Base-by-base conservation (phyloP, 106 monocot genomes). In the Acorus calamus region DNA sequence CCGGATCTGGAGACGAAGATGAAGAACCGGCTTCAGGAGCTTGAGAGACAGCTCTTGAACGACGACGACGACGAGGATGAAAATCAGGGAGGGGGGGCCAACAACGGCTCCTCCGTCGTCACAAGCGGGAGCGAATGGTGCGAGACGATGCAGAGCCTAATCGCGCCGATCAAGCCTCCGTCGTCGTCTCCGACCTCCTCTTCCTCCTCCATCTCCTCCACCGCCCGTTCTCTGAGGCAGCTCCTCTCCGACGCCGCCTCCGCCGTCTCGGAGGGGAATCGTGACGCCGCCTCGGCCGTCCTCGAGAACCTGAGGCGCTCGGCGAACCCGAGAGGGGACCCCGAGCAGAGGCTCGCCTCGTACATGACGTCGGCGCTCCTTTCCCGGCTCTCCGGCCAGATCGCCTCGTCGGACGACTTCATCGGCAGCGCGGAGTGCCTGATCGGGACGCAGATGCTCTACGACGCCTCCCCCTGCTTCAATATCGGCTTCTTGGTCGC, bases 311-410 rank as follows among this genome's bases (percentile, higher is more conserved):
- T 82, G 50, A 84, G 75, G 56, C 68, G 60, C 11, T 14, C 77
- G n/a, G 79, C 77, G 4, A 86, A 86, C 66, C 69, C 71, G 2
- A 73, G 74, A 14, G 84, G 84, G 43, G 85, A 83, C 54, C 66
- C 89, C 3, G 85, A 85, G 42, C 89, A 89, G 75, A 59, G 89
- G 72, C 79, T 89, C 2, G 64, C 80, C 14, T 71, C 79, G 8
- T 72, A 82, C 69, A 80, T 89, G 82, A 58, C 72, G 8, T 53
- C 69, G 3, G 82, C 82, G 0, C 75, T 89, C 1, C 44, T 60
- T 8, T 69, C 72, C 10, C 74, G 82, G 45, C 68, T 75, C 6
- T 8, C 59, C 4, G n/a, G 4, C 3, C 0, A 6, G n/a, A 7
- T 7, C 7, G 53, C 49, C 3, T 46, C 10, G 4, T 56, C 65